Conservation (phyloP, 2,329 filamentous ascomycete genomes). For the Phoma sp. region DNA sequence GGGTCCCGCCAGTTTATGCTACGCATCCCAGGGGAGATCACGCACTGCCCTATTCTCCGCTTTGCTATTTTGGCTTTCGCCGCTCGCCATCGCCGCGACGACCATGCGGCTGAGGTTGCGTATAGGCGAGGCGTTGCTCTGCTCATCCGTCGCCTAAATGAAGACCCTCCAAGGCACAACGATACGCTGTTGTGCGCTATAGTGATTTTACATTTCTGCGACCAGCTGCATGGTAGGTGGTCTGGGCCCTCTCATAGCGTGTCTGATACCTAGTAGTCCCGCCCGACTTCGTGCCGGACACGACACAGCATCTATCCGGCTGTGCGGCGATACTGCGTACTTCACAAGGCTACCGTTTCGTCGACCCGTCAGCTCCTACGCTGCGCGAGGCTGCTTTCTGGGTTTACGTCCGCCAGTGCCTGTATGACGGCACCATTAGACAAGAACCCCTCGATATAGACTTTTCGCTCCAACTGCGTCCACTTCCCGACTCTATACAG, state of each 20-base stretch:
- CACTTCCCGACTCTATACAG: conserved; percentile 23
- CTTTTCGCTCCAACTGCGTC: conserved; percentile 32
- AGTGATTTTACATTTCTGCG: conserved; percentile 42
- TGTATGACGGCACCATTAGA: conserved; percentile 42
- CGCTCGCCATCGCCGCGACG: conserved; percentile 34
- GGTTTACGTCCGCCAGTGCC: conserved; percentile 43
- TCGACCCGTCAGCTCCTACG: conserved; percentile 40
- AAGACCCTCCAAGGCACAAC: conserved; percentile 32
- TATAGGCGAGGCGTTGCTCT: conserved; percentile 38
- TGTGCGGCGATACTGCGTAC: too few relatives aligned
- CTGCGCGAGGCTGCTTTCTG: conserved; percentile 43
- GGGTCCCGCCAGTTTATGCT: conserved; percentile 39
- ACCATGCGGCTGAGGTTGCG: conserved; percentile 24
- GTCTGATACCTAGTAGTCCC: conserved; percentile 23
- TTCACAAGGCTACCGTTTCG: conserved; percentile 29
- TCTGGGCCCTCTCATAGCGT: too few relatives aligned
- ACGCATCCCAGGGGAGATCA: conserved; percentile 31
- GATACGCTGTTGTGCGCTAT: conserved; percentile 39
- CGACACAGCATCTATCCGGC: conserved; percentile 41
- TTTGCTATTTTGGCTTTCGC: conserved; percentile 38
- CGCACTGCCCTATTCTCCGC: conserved; percentile 34
- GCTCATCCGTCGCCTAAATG: conserved; percentile 36
- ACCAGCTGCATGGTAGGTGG: conserved; percentile 27
- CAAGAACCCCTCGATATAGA: conserved; percentile 41
- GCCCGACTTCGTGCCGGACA: conserved; percentile 32